Evolutionary conservation across 768 basidiomycete genomes (phyloP).

Genomic region (Hericium erinaceus): DNA sequence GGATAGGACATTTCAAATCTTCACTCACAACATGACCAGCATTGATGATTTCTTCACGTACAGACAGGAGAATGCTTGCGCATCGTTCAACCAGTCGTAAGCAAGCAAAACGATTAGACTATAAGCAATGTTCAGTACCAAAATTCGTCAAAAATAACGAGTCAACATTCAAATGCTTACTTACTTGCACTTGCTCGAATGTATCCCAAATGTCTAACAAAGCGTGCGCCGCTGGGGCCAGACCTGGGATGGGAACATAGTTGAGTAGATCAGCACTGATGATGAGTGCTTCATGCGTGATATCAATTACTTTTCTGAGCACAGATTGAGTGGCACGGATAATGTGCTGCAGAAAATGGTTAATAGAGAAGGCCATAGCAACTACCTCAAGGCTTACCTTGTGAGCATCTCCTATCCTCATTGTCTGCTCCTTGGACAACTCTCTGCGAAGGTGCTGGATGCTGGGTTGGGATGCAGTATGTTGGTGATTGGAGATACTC

Average conservation of each 20-base stretch:
- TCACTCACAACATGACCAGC: conserved; percentile 41
- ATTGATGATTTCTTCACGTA: conserved; percentile 50
- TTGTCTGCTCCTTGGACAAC: too few relatives aligned
- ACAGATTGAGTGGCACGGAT: background rate
- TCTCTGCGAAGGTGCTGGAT: too few relatives aligned
- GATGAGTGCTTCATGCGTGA: background rate
- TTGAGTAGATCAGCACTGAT: background rate
- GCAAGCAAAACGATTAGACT: conserved; percentile 63
- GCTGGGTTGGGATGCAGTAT: too few relatives aligned
- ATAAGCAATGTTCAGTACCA: background rate
- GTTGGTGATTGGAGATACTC: too few relatives aligned
- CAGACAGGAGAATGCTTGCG: conserved; percentile 52
- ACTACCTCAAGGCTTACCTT: too few relatives aligned
- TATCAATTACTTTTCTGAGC: background rate
- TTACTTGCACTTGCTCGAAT: background rate
- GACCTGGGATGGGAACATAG: background rate
- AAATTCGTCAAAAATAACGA: background rate
- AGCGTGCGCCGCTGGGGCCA: background rate
- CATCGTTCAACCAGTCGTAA: conserved; percentile 66
- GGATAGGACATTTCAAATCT: conserved; percentile 42
- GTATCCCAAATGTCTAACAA: background rate
- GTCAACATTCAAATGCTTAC: background rate
- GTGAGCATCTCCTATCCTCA: too few relatives aligned
- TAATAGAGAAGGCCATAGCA: too few relatives aligned
- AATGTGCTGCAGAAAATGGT: background rate